Evolutionary conservation across 176 grass and related monocot genomes (phyloP).

Genomic region (Carex kokanica): DNA sequence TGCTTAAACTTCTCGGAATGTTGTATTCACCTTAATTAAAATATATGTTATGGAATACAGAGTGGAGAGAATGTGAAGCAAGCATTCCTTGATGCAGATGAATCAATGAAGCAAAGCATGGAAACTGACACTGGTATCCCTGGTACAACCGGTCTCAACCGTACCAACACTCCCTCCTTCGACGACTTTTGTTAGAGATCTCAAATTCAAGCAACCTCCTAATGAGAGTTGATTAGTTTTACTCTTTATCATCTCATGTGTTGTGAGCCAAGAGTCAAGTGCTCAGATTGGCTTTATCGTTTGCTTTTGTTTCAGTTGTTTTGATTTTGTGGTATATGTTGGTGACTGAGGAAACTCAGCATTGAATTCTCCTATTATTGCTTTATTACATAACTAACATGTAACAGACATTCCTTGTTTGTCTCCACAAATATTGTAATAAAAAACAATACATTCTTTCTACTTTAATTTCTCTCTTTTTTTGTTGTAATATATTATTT

Average conservation of each 20-base stretch:
- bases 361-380: not conserved
- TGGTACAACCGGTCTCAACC: not conserved
- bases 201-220: not conserved
- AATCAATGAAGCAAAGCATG: slow-evolving; percentile 32
- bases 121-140: not conserved
- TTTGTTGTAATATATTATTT: not conserved
- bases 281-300: not conserved
- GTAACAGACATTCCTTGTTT: not conserved
- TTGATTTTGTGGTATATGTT: not conserved
- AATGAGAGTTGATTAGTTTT: slow-evolving; percentile 7
- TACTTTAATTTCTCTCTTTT: not conserved
- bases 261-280: not conserved
- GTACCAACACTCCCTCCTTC: slow-evolving; percentile 27
- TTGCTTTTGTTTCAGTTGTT: slow-evolving; percentile 13
- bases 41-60: not conserved
- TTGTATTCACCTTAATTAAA: not conserved
- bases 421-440: not conserved
- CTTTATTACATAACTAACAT: slow-evolving; percentile 3
- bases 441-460: not conserved
- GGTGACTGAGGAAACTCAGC: not conserved
- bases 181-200: slow-evolving; percentile 14
- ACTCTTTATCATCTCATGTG: not conserved
- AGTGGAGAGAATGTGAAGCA: slow-evolving; percentile 28
- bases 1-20: not conserved
- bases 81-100: slow-evolving; percentile 16